These are phyloP conservation scores for Gonapodya prolifera DNA, from an alignment of 192 early-diverging fungal genomes.

Conservation along the genomic window DNA sequence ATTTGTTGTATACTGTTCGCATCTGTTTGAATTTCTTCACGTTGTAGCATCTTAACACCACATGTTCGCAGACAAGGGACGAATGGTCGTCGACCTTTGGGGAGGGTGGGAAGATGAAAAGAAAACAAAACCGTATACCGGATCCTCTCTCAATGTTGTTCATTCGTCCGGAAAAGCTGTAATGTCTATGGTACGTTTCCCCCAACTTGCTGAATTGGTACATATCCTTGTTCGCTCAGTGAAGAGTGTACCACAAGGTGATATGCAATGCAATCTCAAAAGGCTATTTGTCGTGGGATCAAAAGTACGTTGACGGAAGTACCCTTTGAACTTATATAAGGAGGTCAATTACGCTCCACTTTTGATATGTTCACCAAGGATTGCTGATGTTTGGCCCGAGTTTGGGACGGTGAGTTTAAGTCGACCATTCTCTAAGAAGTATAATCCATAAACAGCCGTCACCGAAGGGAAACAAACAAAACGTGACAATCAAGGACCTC, in stretches of 20 bases:
- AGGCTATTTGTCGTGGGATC: conserved; percentile 32
- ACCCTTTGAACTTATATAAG: no score
- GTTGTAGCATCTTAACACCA: background rate
- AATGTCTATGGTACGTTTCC: conserved; percentile 28
- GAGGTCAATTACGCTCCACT: no score
- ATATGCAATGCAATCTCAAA: conserved; percentile 43
- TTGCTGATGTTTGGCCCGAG: conserved; percentile 56
- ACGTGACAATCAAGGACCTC: background rate
- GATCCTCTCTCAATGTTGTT: background rate
- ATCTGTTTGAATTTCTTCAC: background rate
- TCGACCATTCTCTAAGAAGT: no score
- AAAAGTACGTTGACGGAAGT: no score
- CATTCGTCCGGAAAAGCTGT: background rate
- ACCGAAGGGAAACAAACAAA: no score
- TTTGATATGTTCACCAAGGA: no score
- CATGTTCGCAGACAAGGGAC: background rate
- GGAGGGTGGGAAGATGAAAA: conserved; percentile 39
- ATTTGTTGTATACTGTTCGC: background rate
- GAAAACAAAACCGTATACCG: background rate
- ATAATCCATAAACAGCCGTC: no score
- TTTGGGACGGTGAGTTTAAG: conserved; percentile 58
- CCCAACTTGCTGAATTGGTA: no score
- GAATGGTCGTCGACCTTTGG: conserved; percentile 40
- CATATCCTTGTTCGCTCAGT: no score
- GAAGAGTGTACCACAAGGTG: no score